Evolutionary conservation across 805 yeast species (phyloP).

Genomic region (Candida pini): DNA sequence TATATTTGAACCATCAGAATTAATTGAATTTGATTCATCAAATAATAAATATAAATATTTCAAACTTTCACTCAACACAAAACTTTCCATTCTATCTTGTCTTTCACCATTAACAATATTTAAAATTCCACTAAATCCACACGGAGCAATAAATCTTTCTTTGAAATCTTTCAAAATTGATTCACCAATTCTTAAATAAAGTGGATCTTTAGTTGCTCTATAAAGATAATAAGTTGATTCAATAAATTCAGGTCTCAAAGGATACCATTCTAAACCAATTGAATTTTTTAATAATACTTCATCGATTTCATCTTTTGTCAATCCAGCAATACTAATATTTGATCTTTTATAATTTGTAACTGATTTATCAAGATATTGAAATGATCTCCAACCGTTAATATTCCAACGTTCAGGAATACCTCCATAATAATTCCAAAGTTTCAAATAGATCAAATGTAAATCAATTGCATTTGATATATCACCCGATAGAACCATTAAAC

Average conservation of each 20-base stretch:
- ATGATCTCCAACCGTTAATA: conserved; percentile 23
- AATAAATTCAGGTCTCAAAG: conserved; percentile 84
- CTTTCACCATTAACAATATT: conserved; percentile 56
- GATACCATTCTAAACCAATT: conserved; percentile 79
- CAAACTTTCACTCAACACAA: conserved; percentile 80
- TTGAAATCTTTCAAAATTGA: conserved; percentile 53
- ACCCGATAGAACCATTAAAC: conserved; percentile 75
- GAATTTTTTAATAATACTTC: conserved; percentile 28
- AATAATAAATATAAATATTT: conserved; percentile 78
- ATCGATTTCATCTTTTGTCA: conserved; percentile 17
- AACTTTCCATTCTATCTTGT: conserved; percentile 87
- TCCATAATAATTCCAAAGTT: conserved; percentile 75
- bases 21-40: conserved; percentile 57
- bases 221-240: conserved; percentile 84
- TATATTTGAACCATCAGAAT: conserved; percentile 26
- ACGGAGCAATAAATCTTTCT: conserved; percentile 45
- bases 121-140: conserved; percentile 79
- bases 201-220: conserved; percentile 80
- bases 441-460: conserved; percentile 57
- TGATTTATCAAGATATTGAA: conserved; percentile 10
- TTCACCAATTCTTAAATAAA: conserved; percentile 72
- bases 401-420: conserved; percentile 90
- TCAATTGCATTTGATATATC: conserved; percentile 59
- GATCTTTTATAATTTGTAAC: conserved; percentile 13
- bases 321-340: conserved; percentile 17